A percentile compares a stretch with the other conserved stretches of the same genome.
Evolutionary conservation across 257 asterid species (phyloP).

Genomic region (Orobanche coerulescens): DNA sequence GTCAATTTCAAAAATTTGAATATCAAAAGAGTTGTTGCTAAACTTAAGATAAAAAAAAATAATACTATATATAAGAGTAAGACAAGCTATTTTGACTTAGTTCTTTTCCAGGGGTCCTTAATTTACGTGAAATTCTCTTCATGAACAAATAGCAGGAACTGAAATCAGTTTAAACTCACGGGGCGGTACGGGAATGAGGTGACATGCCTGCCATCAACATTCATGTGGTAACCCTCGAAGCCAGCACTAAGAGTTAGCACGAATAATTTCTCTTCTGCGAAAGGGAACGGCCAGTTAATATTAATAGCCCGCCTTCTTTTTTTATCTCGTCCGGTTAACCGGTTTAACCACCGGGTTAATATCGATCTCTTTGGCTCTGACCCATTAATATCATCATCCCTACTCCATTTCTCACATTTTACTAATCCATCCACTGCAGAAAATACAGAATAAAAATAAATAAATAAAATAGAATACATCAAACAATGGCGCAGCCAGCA

Average conservation of each 20-base stretch:
- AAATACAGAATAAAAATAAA: too few relatives aligned
- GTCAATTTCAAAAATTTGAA: too few relatives aligned
- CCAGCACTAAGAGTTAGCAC: constrained; percentile 82
- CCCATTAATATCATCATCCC: constrained; percentile 42
- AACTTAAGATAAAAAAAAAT: too few relatives aligned
- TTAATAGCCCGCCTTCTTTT: constrained; percentile 47
- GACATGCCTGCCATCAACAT: constrained; percentile 79
- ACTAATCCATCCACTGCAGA: constrained; percentile 66
- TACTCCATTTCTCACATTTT: constrained; percentile 71
- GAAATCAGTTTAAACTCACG: constrained; percentile 32
- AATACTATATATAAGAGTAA: too few relatives aligned
- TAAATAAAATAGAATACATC: too few relatives aligned
- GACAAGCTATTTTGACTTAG: too few relatives aligned
- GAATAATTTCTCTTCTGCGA: constrained; percentile 57
- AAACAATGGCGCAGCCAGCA: too few relatives aligned
- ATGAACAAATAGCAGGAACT: not conserved
- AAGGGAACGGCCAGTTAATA: constrained; percentile 75
- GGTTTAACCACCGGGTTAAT: constrained; percentile 67
- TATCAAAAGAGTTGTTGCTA: too few relatives aligned
- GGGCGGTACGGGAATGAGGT: constrained; percentile 80
- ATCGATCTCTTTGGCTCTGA: constrained; percentile 45
- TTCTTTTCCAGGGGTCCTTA: too few relatives aligned
- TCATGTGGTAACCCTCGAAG: constrained; percentile 75
- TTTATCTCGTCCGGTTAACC: constrained; percentile 53
- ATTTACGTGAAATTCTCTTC: too few relatives aligned